Percentiles rank a stretch among this genome's conserved stretches.
These are phyloP conservation scores for Saccharomycopsis hybrid DNA, from an alignment of 1,139 yeast genomes.

Conservation along the genomic window DNA sequence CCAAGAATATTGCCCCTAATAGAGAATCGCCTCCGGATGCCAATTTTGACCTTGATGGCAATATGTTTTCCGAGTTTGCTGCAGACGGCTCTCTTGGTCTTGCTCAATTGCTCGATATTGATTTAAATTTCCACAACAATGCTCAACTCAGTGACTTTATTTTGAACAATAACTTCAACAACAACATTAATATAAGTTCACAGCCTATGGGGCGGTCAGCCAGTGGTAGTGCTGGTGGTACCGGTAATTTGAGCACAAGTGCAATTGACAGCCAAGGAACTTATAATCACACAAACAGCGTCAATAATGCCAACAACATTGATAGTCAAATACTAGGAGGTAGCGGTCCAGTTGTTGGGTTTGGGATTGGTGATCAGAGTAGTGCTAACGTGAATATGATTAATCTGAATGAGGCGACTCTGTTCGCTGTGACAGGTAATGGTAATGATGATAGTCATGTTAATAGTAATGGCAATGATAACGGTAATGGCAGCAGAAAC, in stretches of 20 bases:
- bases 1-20: background rate
- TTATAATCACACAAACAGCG: background rate
- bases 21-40: slow-evolving; percentile 9
- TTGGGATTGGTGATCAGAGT: no score
- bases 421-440: no score
- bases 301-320: background rate
- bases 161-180: background rate
- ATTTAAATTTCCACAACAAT: slow-evolving; percentile 19
- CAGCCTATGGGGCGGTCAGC: background rate
- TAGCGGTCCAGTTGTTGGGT: no score
- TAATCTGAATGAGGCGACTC: background rate
- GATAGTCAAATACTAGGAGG: no score
- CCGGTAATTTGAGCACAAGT: background rate
- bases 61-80: slow-evolving; percentile 47
- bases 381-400: no score
- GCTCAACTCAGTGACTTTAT: background rate
- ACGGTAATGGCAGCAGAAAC: background rate
- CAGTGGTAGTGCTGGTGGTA: background rate
- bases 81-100: slow-evolving; percentile 66
- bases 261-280: background rate
- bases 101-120: slow-evolving; percentile 48
- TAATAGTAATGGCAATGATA: background rate
- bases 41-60: slow-evolving; percentile 27
- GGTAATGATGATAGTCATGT: background rate
- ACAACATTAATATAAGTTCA: no score